Conservation (phyloP, 345 rosid species). For the Abelmoschus esculentus region DNA sequence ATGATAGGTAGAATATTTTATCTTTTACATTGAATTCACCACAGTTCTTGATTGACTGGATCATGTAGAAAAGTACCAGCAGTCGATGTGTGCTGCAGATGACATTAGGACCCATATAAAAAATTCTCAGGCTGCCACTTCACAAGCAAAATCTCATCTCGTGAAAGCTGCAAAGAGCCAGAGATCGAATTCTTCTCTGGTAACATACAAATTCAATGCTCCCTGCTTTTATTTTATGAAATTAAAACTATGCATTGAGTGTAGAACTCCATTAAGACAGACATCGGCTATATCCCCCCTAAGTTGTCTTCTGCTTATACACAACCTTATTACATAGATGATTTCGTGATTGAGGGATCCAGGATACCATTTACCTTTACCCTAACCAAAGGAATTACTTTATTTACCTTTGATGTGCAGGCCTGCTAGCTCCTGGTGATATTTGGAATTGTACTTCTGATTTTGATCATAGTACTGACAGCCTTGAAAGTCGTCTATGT, state of each 20-base stretch:
- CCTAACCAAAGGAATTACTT: not conserved
- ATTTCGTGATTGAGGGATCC: no score
- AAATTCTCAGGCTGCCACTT: constrained; percentile 61
- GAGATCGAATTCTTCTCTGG: constrained; percentile 88
- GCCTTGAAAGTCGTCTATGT: constrained; percentile 27
- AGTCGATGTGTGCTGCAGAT: constrained; percentile 36
- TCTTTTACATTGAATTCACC: constrained; percentile 10
- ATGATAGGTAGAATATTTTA: constrained; percentile 49
- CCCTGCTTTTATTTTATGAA: not conserved
- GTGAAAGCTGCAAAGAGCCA: no score
- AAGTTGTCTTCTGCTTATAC: not conserved
- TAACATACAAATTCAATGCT: constrained; percentile 17
- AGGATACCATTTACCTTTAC: not conserved
- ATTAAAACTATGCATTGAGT: not conserved
- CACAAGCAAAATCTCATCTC: constrained; percentile 68
- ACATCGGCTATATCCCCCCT: not conserved
- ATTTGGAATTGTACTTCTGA: constrained; percentile 73
- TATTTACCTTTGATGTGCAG: constrained; percentile 28
- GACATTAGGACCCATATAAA: constrained; percentile 74
- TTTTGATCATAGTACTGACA: constrained; percentile 61
- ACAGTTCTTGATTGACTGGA: not conserved
- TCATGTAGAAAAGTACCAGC: constrained; percentile 1
- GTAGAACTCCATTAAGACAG: not conserved
- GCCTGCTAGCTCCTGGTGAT: constrained; percentile 86
- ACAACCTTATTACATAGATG: not conserved